Percentiles rank a stretch among this genome's conserved stretches.
These are phyloP conservation scores for Coriolopsis trogii DNA, from an alignment of 1,284 basidiomycete species.

Conservation along the genomic window DNA sequence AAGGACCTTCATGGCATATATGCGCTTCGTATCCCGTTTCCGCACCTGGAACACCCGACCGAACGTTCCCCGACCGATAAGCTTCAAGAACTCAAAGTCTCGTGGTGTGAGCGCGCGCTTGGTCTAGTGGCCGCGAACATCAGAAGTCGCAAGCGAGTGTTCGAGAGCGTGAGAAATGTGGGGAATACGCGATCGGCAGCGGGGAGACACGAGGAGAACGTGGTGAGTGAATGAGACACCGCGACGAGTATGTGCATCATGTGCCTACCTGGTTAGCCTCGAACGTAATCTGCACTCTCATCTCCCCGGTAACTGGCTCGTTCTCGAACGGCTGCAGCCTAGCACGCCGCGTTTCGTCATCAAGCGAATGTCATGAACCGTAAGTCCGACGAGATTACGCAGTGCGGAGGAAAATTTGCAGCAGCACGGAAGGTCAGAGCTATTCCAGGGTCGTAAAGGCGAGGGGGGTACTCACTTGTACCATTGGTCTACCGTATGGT, in stretches of 20 bases:
- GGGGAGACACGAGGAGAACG: background rate
- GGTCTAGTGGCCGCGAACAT: slow-evolving; percentile 57
- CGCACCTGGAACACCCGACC: slow-evolving; percentile 99
- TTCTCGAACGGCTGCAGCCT: slow-evolving; percentile 81
- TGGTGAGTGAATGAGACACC: slow-evolving; percentile 20
- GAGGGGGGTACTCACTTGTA: slow-evolving; percentile 70
- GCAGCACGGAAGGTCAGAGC: background rate
- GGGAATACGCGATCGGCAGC: slow-evolving; percentile 6
- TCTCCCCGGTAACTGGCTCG: slow-evolving; percentile 88
- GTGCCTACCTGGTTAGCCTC: slow-evolving; percentile 83
- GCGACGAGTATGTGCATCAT: slow-evolving; percentile 14
- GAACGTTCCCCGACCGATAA: slow-evolving; percentile 98
- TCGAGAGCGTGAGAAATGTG: slow-evolving; percentile 3
- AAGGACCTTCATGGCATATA: slow-evolving; percentile 99
- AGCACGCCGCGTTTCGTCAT: slow-evolving; percentile 12
- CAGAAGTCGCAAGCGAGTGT: background rate
- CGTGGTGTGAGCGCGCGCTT: slow-evolving; percentile 83
- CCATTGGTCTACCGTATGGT: slow-evolving; percentile 97
- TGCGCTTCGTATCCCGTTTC: slow-evolving; percentile 96
- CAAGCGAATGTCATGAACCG: background rate
- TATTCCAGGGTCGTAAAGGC: background rate
- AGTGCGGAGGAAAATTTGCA: background rate
- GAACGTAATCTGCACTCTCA: slow-evolving; percentile 94
- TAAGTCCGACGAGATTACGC: background rate
- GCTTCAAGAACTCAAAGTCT: slow-evolving; percentile 98